Base-by-base conservation (phyloP, 768 basidiomycete genomes). In the Lactarius trivialis region DNA sequence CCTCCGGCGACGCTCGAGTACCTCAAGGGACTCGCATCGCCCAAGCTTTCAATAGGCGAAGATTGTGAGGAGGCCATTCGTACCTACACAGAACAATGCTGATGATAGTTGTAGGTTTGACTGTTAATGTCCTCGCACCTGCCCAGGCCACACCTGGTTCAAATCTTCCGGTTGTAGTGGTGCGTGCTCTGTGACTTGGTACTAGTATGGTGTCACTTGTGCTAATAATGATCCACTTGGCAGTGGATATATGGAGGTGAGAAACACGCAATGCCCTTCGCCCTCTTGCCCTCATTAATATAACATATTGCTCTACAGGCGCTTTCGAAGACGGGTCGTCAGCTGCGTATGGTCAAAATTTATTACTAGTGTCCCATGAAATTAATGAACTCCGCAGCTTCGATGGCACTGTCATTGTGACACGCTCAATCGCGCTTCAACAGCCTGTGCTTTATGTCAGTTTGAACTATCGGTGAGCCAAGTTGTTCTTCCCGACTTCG, bases 231-330 rank as follows among this genome's bases (percentile, higher is more conserved):
- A 15, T 4, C 11, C 30, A n/a, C 19, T 45, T 28, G 17, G 36
- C 26, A 68, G 67, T 69, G 68, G 70, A 68, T 71, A 45, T 67
- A 48, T 37, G 68, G 68, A 36, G 68, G 68, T 65, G 52, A 28
- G 51, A 39, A 45, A 17, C 7, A 24, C 15, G 8, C 26, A 33
- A 32, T 11, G 11, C 15, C n/a, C 15, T 36, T 49, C 2, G 56
- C 28, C 43, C 7, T 36, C 19, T 6, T 49, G 30, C 12, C 19
- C 32, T 6, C 11, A n/a, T 32, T 36, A 15, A 51, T 21, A 7
- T 21, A n/a, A 45, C 12, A 45, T 24, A 4, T 34, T 15, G n/a
- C 34, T 19, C 24, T 15, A 9, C 62, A 60, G 62, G 61, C 21
- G 55, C 41, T 7, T 53, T 52, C 24, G 50, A 49, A 21, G n/a